These are phyloP conservation scores for Saturnispora galanensis DNA, from an alignment of 805 yeast species.

Conservation along the genomic window DNA sequence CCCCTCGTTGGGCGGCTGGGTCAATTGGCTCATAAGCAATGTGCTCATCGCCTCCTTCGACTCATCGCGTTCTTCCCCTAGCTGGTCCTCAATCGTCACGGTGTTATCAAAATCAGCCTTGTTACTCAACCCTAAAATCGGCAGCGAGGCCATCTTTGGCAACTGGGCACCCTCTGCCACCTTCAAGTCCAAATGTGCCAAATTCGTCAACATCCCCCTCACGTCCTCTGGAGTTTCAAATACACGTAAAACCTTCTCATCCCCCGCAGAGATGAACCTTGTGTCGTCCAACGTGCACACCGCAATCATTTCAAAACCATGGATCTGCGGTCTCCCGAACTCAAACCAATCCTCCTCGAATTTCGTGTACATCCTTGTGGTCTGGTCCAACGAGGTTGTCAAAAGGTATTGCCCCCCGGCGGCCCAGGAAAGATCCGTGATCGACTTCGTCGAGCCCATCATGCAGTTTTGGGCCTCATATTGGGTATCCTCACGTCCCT, in stretches of 20 bases:
- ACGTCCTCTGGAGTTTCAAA: constrained; percentile 83
- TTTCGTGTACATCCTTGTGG: constrained; percentile 72
- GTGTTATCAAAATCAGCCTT: constrained; percentile 58
- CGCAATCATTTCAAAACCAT: constrained; percentile 94
- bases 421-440: constrained; percentile 76
- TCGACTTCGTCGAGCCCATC: constrained; percentile 67
- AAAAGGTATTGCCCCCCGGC: constrained; percentile 54
- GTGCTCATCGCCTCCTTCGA: constrained; percentile 31
- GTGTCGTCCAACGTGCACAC: constrained; percentile 49
- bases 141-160: constrained; percentile 82
- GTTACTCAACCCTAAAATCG: constrained; percentile 88
- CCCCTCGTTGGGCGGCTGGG: constrained; percentile 76
- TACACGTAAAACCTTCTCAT: constrained; percentile 83
- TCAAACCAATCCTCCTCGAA: constrained; percentile 59
- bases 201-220: constrained; percentile 40
- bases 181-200: constrained; percentile 10
- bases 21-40: constrained; percentile 38
- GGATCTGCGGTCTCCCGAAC: constrained; percentile 94
- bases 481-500: constrained; percentile 22
- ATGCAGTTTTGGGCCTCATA: constrained; percentile 40
- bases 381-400: constrained; percentile 84
- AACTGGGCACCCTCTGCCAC: constrained; percentile 1
- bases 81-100: constrained; percentile 29
- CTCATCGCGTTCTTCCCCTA: constrained; percentile 31
- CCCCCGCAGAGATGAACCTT: constrained; percentile 86